These are phyloP conservation scores for Kwoniella europaea DNA, from an alignment of 768 basidiomycete genomes.

Conservation along the genomic window DNA sequence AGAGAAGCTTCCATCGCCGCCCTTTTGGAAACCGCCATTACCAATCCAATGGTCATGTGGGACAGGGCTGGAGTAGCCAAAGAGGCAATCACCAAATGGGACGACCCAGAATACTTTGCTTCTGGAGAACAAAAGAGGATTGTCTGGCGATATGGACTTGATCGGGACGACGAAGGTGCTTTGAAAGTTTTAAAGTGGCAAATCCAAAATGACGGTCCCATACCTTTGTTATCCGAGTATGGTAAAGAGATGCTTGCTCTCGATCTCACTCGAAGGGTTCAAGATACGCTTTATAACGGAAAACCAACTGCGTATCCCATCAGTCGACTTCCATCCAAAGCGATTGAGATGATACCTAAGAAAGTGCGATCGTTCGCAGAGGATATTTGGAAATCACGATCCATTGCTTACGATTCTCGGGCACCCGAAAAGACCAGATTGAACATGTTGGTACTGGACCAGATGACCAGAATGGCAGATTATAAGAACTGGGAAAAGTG, in stretches of 20 bases:
- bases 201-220: rapidly evolving
- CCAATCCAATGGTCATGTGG: too few species aligned
- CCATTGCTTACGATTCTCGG: too few species aligned
- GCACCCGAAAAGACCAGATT: too few species aligned
- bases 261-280: background rate
- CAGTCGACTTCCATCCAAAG: background rate
- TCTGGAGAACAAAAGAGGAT: background rate
- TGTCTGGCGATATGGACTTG: background rate
- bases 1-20: too few species aligned
- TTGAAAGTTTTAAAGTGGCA: background rate
- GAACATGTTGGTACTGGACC: too few species aligned
- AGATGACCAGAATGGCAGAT: too few species aligned
- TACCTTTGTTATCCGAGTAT: background rate
- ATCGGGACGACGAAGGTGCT: background rate
- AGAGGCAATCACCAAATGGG: too few species aligned
- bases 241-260: background rate
- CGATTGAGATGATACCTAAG: background rate
- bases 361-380: too few species aligned
- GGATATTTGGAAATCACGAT: too few species aligned
- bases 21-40: too few species aligned
- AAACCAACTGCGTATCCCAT: rapidly evolving
- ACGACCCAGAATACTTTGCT: background rate
- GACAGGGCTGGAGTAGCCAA: too few species aligned
- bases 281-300: background rate
- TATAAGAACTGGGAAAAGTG: too few species aligned